Base-by-base conservation (phyloP, 495 filamentous ascomycete species). In the Parathielavia appendiculata region DNA sequence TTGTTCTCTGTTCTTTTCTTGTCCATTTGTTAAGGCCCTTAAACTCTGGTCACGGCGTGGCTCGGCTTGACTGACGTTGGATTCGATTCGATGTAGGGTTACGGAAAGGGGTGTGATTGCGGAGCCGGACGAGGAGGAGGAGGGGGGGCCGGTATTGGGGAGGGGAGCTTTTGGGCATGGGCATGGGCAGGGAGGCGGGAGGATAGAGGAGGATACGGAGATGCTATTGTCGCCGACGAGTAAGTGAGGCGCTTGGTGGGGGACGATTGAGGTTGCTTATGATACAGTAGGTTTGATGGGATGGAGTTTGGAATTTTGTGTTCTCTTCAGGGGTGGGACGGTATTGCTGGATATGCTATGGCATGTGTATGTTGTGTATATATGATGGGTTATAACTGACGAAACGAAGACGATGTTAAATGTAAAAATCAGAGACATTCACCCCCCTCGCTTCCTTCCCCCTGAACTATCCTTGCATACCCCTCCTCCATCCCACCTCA, bases 61-160 rank as follows among this genome's bases (percentile, higher is more conserved):
- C 26, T 30, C n/a, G 26, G 26, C 6, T 30, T 30, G 26, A 30
- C 26, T 30, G 26, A 30, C 26, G 6, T 30, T 30, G 2, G 6
- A 2, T 30, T 30, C n/a, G n/a, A n/a, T n/a, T 30, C 6, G 26
- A 30, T 30, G 26, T 6, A 30, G 26, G 61, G 54, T 51, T 32
- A 61, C 62, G 4, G 68, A 68, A 49, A 30, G 39, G 32, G 66
- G 63, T 3, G 57, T 60, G 8, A 56, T 64, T 47, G 12, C 8
- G 9, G 60, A 56, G 34, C 32, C 49, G 41, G 50, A n/a, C 45
- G 60, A 52, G 26, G 40, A 59, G 49, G 53, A 11, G 51, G 58
- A 54, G 11, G 22, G 44, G 20, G 44, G 35, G 55, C 11, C 57
- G 59, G 59, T 60, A 23, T 39, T 66, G 39, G 59, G 66, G 13